Evolutionary conservation across 2,329 filamentous ascomycete species (phyloP).

Genomic region (Lomentospora prolificans): DNA sequence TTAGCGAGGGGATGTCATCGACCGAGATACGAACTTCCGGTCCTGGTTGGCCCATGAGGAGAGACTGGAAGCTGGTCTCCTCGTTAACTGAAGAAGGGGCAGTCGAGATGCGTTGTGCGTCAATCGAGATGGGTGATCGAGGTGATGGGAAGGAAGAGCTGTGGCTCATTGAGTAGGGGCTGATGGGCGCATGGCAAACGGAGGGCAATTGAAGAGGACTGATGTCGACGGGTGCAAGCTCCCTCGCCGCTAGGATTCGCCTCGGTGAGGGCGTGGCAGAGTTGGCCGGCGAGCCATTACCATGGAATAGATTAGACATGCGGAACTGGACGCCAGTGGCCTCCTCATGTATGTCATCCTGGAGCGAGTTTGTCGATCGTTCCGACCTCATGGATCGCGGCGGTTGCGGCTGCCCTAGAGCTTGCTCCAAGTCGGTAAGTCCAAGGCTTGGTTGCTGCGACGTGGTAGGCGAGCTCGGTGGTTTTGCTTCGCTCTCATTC

Average conservation of each 20-base stretch:
- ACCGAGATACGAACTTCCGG: slow-evolving; percentile 63
- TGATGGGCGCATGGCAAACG: slow-evolving; percentile 38
- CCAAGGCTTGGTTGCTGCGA: not conserved
- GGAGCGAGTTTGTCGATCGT: slow-evolving; percentile 38
- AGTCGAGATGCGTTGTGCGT: slow-evolving; percentile 63
- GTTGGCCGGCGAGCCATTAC: slow-evolving; percentile 20
- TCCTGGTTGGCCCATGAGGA: slow-evolving; percentile 63
- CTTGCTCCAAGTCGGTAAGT: not conserved
- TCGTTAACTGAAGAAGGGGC: slow-evolving; percentile 66
- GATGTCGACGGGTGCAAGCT: slow-evolving; percentile 41
- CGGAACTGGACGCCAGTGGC: slow-evolving; percentile 28
- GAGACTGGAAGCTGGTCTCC: slow-evolving; percentile 59
- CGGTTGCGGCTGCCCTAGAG: not conserved
- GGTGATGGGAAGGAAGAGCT: slow-evolving; percentile 62
- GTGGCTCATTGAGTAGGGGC: slow-evolving; percentile 55
- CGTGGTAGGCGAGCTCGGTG: not conserved
- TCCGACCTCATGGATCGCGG: slow-evolving; percentile 30
- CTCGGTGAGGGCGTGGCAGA: slow-evolving; percentile 36
- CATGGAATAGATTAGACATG: slow-evolving; percentile 24
- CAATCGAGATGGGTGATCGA: slow-evolving; percentile 57
- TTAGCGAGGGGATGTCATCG: slow-evolving; percentile 63
- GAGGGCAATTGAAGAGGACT: slow-evolving; percentile 34
- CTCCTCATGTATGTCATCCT: slow-evolving; percentile 44
- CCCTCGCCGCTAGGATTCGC: slow-evolving; percentile 29
- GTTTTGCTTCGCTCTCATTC: not conserved